These are phyloP conservation scores for Teunomyces panamensis DNA, from an alignment of 805 yeast species.

Conservation along the genomic window DNA sequence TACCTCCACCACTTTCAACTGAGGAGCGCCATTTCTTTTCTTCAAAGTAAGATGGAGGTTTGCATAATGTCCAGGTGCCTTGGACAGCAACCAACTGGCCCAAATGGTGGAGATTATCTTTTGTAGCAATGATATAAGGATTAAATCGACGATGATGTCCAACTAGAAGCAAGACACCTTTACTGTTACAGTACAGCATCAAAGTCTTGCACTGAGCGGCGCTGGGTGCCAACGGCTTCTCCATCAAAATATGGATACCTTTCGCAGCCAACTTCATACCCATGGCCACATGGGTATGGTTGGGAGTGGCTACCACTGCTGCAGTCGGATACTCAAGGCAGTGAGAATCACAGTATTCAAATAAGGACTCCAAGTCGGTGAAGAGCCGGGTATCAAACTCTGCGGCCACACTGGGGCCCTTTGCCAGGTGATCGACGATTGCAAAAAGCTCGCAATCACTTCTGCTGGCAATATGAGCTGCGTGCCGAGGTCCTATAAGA, in stretches of 20 bases:
- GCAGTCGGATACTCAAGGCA: slow-evolving; percentile 28
- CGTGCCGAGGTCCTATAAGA: slow-evolving; percentile 41
- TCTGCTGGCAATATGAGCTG: slow-evolving; percentile 27
- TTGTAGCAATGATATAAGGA: slow-evolving; percentile 36
- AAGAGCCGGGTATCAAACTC: slow-evolving; percentile 24
- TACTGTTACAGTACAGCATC: slow-evolving; percentile 18
- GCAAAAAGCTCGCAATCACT: slow-evolving; percentile 29
- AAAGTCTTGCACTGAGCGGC: slow-evolving; percentile 31
- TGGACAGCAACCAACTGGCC: slow-evolving; percentile 36
- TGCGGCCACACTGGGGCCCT: slow-evolving; percentile 29
- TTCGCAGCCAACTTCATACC: slow-evolving; percentile 29
- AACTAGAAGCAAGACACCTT: slow-evolving; percentile 28
- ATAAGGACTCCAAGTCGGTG: slow-evolving; percentile 22
- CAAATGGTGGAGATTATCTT: slow-evolving; percentile 23
- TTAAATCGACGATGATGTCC: slow-evolving; percentile 43
- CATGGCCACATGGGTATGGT: slow-evolving; percentile 34
- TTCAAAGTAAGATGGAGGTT: slow-evolving; percentile 32
- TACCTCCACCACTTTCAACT: slow-evolving; percentile 32
- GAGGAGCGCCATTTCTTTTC: slow-evolving; percentile 33
- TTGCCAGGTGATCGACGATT: slow-evolving; percentile 32
- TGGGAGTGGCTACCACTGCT: slow-evolving; percentile 40
- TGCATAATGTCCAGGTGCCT: slow-evolving; percentile 38
- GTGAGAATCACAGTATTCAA: slow-evolving; percentile 19
- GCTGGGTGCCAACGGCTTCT: slow-evolving; percentile 34
- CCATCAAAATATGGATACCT: slow-evolving; percentile 35